These are phyloP conservation scores for Lactifluus pinguis DNA, from an alignment of 768 basidiomycete genomes.

Conservation along the genomic window DNA sequence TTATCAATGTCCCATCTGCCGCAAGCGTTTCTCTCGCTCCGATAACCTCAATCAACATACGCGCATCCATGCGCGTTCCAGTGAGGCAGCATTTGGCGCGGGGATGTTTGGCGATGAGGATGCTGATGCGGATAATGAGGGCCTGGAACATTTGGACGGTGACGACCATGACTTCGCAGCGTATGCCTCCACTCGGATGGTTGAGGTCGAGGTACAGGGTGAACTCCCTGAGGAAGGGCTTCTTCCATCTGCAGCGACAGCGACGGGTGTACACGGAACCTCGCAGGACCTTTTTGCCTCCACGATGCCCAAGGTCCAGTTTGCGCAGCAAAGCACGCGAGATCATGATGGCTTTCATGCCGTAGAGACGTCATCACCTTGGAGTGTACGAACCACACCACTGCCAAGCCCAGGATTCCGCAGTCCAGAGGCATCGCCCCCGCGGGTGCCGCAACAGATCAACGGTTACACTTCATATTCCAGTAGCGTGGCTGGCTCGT, in stretches of 20 bases:
- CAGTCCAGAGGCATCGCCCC: constrained; percentile 13
- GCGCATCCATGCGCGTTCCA: constrained; percentile 60
- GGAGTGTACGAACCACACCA: constrained; percentile 9
- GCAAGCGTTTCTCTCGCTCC: constrained; percentile 77
- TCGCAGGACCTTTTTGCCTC: constrained; percentile 3
- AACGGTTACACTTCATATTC: constrained; percentile 2
- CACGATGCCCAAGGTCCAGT: constrained; percentile 12
- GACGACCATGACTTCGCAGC: constrained; percentile 19
- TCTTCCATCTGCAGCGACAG: constrained; percentile 1
- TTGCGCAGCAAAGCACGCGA: constrained; percentile 8
- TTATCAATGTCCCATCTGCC: constrained; percentile 63
- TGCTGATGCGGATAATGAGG: constrained; percentile 27
- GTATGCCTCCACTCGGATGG: constrained; percentile 20
- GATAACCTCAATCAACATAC: constrained; percentile 87
- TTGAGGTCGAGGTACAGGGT: constrained; percentile 19
- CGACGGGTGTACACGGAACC: not conserved
- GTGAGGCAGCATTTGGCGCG: constrained; percentile 8
- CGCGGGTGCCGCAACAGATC: constrained; percentile 15
- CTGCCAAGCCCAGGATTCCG: constrained; percentile 12
- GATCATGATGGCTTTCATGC: constrained; percentile 7
- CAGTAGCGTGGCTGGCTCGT: constrained; percentile 27
- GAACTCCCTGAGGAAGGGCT: constrained; percentile 18
- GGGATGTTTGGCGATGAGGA: constrained; percentile 22
- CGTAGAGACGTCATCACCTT: constrained; percentile 12
- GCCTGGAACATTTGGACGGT: constrained; percentile 29